Evolutionary conservation across 805 yeast genomes (phyloP), one percentile per base, ranked within the genome.

Genomic region (Teunomyces funiuensis): DNA sequence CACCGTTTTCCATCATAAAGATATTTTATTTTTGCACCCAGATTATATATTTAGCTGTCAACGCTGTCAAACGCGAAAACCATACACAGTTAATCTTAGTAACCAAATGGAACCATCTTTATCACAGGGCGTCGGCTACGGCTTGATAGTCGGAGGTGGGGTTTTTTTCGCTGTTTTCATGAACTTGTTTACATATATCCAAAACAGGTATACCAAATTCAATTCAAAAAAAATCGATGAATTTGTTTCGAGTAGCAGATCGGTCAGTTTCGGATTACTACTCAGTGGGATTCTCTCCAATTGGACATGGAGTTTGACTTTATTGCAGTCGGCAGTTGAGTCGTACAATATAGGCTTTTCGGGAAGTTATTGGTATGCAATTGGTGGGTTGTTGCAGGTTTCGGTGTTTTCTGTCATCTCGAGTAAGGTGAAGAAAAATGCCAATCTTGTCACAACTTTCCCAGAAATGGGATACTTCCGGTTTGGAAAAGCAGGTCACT

Each of bases 401-500:
- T 54, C 65, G 6, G 63, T 66, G n/a, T 65, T 66, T 39, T 52
- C 65, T 8, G 50, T 63, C 17, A 57, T 65, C 18, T 69, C 70
- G 4, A 52, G 65, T 4, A 62, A 65, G 29, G 40, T 43, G 28
- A 50, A 36, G 58, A 63, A 50, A 54, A 61, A 22, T 57, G 70
- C 69, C 3, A 61, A 61, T 37, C 41, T 62, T 40, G 66, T 63
- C 3, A 63, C 67, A 4, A 62, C 62, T 3, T 61, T 66, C 45
- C 53, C 54, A 2, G 55, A 43, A 20, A 53, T 60, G 56, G 57
- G 51, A 2, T 53, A 47, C 36, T 50, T 57, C 36, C 43, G 66
- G 22, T 61, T 54, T 49, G 66, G 67, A 8, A 53, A 49, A 7
- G 50, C 49, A 17, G 62, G 59, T 13, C 65, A 60, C 39, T 40